Percentiles rank a stretch among this genome's conserved stretches.
phyloP scores from a whole-genome alignment of 2,329 filamentous ascomycete species.

The Pseudonectria foliicola region DNA sequence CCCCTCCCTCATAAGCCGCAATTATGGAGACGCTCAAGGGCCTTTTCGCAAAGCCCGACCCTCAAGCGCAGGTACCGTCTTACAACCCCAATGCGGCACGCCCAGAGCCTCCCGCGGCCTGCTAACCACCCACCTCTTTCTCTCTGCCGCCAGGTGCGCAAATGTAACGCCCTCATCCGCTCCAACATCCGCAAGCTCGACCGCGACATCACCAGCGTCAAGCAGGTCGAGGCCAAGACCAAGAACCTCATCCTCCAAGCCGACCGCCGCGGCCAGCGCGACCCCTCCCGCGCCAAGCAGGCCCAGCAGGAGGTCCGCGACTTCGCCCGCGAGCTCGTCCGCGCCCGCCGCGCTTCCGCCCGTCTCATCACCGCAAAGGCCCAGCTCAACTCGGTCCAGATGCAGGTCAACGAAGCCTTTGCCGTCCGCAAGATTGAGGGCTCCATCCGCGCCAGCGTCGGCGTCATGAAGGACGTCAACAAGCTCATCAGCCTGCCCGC shows the following conservation, averaged over 20 bases:
- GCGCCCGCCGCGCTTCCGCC: conserved; percentile 65
- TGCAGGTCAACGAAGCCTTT: conserved; percentile 97
- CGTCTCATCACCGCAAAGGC: conserved; percentile 83
- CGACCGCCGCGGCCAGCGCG: conserved; percentile 71
- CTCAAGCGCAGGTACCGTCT: conserved; percentile 73
- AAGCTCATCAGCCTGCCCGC: conserved; percentile 76
- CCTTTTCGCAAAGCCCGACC: conserved; percentile 87
- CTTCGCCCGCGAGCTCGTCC: conserved; percentile 82
- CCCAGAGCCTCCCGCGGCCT: conserved; percentile 1
- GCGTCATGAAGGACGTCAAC: conserved; percentile 97
- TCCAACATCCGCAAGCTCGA: conserved; percentile 89
- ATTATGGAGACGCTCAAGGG: conserved; percentile 80
- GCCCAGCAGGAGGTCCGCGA: conserved; percentile 76
- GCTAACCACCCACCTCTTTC: conserved; percentile 4
- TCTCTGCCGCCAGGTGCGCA: conserved; percentile 63
- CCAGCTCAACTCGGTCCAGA: conserved; percentile 84
- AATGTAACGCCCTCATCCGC: conserved; percentile 88
- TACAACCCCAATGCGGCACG: not conserved
- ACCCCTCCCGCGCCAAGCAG: conserved; percentile 71
- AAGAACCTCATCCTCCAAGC: conserved; percentile 78
- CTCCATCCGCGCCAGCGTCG: conserved; percentile 75
- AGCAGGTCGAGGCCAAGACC: conserved; percentile 74
- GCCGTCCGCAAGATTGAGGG: conserved; percentile 93
- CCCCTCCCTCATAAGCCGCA: conserved; percentile 10
- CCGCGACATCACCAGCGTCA: conserved; percentile 77